Conservation (phyloP, 768 basidiomycete genomes). For the Trametes meyenii region DNA sequence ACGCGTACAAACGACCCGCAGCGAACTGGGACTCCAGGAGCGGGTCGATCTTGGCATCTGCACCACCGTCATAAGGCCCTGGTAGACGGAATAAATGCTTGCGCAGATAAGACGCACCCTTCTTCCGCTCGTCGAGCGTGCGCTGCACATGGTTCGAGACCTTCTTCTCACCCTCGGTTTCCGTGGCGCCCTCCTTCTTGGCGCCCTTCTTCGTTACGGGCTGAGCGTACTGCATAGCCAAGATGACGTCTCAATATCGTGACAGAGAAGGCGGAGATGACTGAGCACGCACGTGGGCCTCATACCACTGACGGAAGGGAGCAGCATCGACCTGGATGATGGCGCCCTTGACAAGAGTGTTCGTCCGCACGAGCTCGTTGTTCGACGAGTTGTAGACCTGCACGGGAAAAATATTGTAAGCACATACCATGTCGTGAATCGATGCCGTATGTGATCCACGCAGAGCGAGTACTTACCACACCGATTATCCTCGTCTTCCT, state of each 20-base stretch:
- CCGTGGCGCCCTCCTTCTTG: slow-evolving; percentile 60
- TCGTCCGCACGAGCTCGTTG: slow-evolving; percentile 99
- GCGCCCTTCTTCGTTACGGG: slow-evolving; percentile 88
- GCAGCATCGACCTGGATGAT: slow-evolving; percentile 98
- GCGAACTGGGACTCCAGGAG: slow-evolving; percentile 89
- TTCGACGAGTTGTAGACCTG: slow-evolving; percentile 99
- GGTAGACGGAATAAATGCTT: background rate
- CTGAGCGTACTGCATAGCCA: slow-evolving; percentile 76
- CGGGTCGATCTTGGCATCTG: slow-evolving; percentile 90
- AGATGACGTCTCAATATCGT: slow-evolving; percentile 6
- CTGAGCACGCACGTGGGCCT: slow-evolving; percentile 79
- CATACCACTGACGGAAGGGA: slow-evolving; percentile 99
- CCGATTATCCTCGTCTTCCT: slow-evolving; percentile 95
- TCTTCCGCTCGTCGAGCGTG: slow-evolving; percentile 86
- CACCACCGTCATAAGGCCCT: slow-evolving; percentile 5
- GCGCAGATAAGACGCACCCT: slow-evolving; percentile 56
- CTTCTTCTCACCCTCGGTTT: slow-evolving; percentile 66
- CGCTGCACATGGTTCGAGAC: slow-evolving; percentile 91
- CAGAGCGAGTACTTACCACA: slow-evolving; percentile 70
- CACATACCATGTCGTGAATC: too few species aligned
- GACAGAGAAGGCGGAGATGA: background rate
- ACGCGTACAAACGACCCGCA: slow-evolving; percentile 94
- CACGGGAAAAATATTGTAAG: background rate
- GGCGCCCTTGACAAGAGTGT: slow-evolving; percentile 96
- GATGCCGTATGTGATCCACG: background rate